Percentiles rank a stretch among this genome's conserved stretches.
phyloP scores from a whole-genome alignment of 1,139 yeast genomes.

The Yarrowia galli region DNA sequence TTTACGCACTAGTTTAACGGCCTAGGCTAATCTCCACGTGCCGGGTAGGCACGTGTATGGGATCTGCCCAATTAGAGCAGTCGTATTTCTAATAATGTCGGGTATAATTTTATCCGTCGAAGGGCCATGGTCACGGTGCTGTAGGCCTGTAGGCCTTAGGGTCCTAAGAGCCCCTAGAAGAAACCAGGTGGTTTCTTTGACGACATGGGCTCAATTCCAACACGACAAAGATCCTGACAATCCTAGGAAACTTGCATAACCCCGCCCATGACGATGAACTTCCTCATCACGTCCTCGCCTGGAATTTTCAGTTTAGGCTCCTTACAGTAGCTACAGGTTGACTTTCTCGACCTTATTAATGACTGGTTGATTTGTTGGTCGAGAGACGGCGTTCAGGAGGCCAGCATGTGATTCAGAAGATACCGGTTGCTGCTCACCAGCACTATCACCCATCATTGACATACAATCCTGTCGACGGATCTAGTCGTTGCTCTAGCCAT shows the following conservation, averaged over 20 bases:
- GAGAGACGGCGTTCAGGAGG: background rate
- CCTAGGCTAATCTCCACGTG: conserved; percentile 22
- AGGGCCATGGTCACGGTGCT: no score
- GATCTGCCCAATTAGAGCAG: background rate
- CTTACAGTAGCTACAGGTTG: background rate
- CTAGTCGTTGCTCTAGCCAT: no score
- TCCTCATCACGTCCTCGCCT: background rate
- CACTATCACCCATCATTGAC: background rate
- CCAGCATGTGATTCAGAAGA: background rate
- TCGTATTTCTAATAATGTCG: background rate
- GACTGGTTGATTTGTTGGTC: background rate
- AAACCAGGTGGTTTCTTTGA: background rate
- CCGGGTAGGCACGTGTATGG: conserved; percentile 1
- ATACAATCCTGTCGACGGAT: no score
- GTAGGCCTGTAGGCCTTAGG: no score
- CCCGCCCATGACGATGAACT: background rate
- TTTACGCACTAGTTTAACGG: conserved; percentile 9
- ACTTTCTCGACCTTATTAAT: background rate
- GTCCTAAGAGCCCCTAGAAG: background rate
- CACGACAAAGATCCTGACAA: background rate
- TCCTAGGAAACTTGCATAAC: background rate
- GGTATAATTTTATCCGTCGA: background rate
- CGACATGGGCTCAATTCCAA: no score
- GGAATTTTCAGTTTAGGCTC: background rate
- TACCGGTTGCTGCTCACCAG: background rate